These are phyloP conservation scores for Scenedesmus sp. DNA, from an alignment of 163 green algal genomes.

Conservation along the genomic window DNA sequence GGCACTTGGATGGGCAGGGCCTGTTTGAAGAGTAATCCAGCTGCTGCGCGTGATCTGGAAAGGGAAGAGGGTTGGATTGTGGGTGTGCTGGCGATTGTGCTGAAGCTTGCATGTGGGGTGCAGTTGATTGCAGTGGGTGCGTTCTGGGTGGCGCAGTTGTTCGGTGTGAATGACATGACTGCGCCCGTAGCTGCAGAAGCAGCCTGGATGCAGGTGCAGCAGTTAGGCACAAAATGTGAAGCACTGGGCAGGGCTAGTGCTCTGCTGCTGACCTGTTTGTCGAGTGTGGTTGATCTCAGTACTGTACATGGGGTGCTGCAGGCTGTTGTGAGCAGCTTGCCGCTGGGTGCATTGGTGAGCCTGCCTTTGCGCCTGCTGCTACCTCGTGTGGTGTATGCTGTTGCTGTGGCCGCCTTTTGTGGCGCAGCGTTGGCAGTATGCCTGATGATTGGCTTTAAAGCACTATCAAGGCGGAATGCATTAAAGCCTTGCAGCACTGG, in stretches of 20 bases:
- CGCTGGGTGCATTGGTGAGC: neutral
- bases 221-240: neutral
- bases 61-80: neutral
- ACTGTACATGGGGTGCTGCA: neutral
- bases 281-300: neutral
- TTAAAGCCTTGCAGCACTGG: neutral
- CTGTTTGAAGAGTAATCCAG: neutral
- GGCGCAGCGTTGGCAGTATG: neutral
- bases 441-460: neutral
- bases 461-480: neutral
- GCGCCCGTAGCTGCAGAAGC: neutral
- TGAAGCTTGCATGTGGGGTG: conserved; percentile 18
- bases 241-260: neutral
- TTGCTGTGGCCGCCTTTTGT: conserved; percentile 12
- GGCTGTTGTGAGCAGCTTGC: neutral
- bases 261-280: neutral
- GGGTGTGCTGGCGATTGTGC: neutral
- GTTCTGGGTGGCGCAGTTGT: conserved; percentile 47
- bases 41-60: neutral
- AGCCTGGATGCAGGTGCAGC: neutral
- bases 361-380: conserved; percentile 64
- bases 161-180: neutral
- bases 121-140: neutral
- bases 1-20: neutral
- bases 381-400: conserved; percentile 52